Evolutionary conservation across 2,329 filamentous ascomycete species (phyloP).

Genomic region (Monascus ruber): DNA sequence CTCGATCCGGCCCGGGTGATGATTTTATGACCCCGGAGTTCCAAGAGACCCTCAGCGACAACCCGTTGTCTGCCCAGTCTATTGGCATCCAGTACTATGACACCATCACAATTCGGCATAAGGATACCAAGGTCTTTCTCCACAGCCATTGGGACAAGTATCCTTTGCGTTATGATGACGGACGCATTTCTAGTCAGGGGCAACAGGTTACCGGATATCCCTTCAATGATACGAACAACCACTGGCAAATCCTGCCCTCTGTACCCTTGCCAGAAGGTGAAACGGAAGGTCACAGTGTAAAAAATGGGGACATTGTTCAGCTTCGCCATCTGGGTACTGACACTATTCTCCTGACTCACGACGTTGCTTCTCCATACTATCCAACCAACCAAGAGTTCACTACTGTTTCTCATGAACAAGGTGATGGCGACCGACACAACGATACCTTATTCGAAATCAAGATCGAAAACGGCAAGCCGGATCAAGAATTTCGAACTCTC

Average conservation of each 20-base stretch:
- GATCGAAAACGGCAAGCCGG: conserved; percentile 72
- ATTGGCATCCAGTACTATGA: conserved; percentile 85
- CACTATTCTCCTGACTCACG: conserved; percentile 78
- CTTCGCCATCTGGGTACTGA: conserved; percentile 80
- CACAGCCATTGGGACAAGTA: conserved; percentile 87
- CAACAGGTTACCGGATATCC: conserved; percentile 98
- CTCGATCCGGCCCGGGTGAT: conserved; percentile 81
- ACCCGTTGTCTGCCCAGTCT: conserved; percentile 78
- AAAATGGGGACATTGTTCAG: conserved; percentile 74
- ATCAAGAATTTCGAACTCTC: conserved; percentile 79
- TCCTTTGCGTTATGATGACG: conserved; percentile 91
- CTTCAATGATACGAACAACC: conserved; percentile 97
- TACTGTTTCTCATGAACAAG: conserved; percentile 61
- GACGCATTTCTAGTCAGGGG: conserved; percentile 90
- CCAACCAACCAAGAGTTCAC: conserved; percentile 99
- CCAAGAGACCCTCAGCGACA: conserved; percentile 93
- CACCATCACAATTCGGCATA: conserved; percentile 76
- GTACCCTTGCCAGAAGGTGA: conserved; percentile 42
- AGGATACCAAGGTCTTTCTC: conserved; percentile 92
- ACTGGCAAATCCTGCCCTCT: conserved; percentile 82
- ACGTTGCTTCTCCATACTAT: conserved; percentile 91
- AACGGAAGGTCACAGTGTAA: conserved; percentile 53
- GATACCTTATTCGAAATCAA: conserved; percentile 90
- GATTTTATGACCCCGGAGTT: conserved; percentile 99
- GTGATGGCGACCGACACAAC: conserved; percentile 61